A percentile compares a stretch with the other conserved stretches of the same genome.
These are phyloP conservation scores for Diaporthe citrichinensis DNA, from an alignment of 2,329 filamentous ascomycete genomes.

Conservation along the genomic window DNA sequence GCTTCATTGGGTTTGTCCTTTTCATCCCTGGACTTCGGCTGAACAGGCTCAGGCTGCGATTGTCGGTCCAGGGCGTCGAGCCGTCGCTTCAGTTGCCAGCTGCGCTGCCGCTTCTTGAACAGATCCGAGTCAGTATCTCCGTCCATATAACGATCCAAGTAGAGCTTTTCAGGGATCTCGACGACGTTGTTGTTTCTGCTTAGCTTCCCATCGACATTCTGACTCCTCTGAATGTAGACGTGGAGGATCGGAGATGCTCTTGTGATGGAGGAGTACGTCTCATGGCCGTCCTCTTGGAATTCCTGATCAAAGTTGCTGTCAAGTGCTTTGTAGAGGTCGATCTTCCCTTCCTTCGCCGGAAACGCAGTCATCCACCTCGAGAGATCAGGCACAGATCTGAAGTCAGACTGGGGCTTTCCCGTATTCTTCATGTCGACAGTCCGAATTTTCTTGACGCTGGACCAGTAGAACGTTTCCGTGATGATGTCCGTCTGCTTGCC, in stretches of 20 bases:
- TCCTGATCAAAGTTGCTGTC: conserved; percentile 89
- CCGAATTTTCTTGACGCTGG: conserved; percentile 68
- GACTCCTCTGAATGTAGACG: conserved; percentile 88
- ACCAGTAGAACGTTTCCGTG: conserved; percentile 78
- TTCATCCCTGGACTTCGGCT: conserved; percentile 2
- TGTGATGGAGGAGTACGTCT: conserved; percentile 78
- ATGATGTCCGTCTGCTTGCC: conserved; percentile 87
- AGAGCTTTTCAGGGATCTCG: conserved; percentile 83
- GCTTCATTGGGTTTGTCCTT: conserved; percentile 28
- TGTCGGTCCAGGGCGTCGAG: conserved; percentile 66
- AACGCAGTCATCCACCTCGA: conserved; percentile 71
- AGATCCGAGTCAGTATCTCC: conserved; percentile 71
- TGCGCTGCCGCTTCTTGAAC: conserved; percentile 74
- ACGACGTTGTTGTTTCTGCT: conserved; percentile 83
- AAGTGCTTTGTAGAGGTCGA: conserved; percentile 86
- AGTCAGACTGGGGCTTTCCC: conserved; percentile 59
- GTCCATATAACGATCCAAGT: conserved; percentile 90
- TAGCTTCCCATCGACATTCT: conserved; percentile 71
- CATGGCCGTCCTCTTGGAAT: conserved; percentile 76
- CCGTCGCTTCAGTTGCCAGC: conserved; percentile 81
- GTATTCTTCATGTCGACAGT: conserved; percentile 61
- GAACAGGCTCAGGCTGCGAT: conserved; percentile 7
- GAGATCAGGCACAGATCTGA: conserved; percentile 68
- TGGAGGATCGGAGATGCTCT: conserved; percentile 88
- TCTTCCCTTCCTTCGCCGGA: conserved; percentile 60